Base-by-base conservation (phyloP, 805 yeast genomes). In the Yarrowia sp. region DNA sequence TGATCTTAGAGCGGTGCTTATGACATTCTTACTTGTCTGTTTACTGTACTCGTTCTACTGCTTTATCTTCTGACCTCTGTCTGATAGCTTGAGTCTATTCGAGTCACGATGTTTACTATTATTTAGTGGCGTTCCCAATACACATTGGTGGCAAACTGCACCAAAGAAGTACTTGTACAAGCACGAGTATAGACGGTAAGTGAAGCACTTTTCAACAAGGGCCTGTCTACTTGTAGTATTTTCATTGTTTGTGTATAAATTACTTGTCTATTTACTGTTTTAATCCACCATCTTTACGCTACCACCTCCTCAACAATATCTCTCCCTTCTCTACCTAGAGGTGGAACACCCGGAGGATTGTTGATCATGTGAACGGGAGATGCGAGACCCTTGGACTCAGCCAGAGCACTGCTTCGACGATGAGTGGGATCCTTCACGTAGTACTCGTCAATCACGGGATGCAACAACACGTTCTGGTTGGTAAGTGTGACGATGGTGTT, bases 371-470 rank as follows among this genome's bases (percentile, higher is more conserved):
- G 97, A 15, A 93, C 89, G 1, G 96, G 89, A 33, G 97, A 96
- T 85, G 94, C 92, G 66, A 95, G 86, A 63, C 99, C 99, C 77
- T 91, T 92, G 72, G 90, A 85, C 78, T 91, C 92, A 17, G 97
- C 98, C 73, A 91, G 87, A 12, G 86, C 87, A 30, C 93, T 85
- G 30, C 91, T 87, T 76, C 99, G 86, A 69, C 84, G 80, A 70
- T 83, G 82, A 10, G 86, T 77, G 67, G 92, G 91, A 68, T 89
- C 89, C 43, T 83, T 83, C 73, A 90, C 91, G 78, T 87, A 93
- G 79, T 87, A 93, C 77, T 95, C 97, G 76, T 95, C 98, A 43
- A 71, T 80, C 49, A 95, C 90, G 1, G 99, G 99, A 76, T 93
- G 97, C 79, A 95, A 79, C 58, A 95, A 80, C 3, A 95, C 95